Base-by-base conservation (phyloP, 495 filamentous ascomycete genomes). In the Rusavskia elegans region DNA sequence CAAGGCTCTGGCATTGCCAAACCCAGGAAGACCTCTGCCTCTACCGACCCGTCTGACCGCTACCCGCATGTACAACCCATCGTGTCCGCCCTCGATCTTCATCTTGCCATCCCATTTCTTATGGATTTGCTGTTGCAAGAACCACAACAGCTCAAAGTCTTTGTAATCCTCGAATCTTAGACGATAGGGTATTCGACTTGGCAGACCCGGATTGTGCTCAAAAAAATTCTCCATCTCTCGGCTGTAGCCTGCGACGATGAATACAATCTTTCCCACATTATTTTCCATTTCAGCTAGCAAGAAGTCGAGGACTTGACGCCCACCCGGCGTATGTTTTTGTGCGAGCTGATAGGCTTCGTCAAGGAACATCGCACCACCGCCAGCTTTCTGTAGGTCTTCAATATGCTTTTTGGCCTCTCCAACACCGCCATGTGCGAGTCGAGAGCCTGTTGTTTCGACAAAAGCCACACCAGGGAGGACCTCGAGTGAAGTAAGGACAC, bases 151-250 rank as follows among this genome's bases (percentile, higher is more conserved):
- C 58, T 92, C 83, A 0, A 61, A 59, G 38, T 89, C 82, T 0
- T 71, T 63, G 55, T 87, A 89, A 54, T 90, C 87, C 0, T 74
- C 61, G 55, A 90, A 90, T 21, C 74, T 67, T 21, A 90, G 58
- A 17, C 70, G 62, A 38, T 79, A 65, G 0, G 85, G 87, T 52
- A 92, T 76, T 0, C 86, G 80, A 56, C 84, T 87, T 0, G 76
- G 67, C 9, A 92, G 63, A 1, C 87, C 85, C 1, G 81, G 83
- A 52, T 89, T 90, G 55, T 89, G 84, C 0, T 72, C 75, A 49
- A 85, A 87, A 64, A 93, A 87, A 10, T 69, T 71, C 61, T 90
- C 84, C 85, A 93, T 93, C 51, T 83, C 68, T 51, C 79, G 79
- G 49, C 75, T 75, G 65, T 90, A 90, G 1, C 87, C 85, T 0